phyloP scores from a whole-genome alignment of 1,284 basidiomycete genomes.

The Ceratobasidium sp. region DNA sequence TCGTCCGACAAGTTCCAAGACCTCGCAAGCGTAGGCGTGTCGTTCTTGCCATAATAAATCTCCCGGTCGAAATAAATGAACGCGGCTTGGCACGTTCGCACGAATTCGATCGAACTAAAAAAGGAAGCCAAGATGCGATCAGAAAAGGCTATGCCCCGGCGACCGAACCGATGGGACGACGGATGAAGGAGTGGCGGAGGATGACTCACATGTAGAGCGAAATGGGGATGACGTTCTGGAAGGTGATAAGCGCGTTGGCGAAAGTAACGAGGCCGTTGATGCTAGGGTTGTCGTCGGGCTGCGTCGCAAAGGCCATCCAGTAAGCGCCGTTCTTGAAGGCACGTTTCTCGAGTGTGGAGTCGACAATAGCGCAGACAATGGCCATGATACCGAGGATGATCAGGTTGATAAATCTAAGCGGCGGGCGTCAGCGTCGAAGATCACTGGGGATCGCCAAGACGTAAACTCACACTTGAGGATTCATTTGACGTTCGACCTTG shows the following conservation, averaged over 20 bases:
- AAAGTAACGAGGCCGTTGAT: conserved; percentile 93
- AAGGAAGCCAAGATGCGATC: neutral
- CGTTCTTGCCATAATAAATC: conserved; percentile 93
- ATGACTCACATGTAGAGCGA: conserved; percentile 86
- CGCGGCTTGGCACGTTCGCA: conserved; percentile 97
- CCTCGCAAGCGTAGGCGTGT: conserved; percentile 87
- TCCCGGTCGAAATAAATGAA: conserved; percentile 98
- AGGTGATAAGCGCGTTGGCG: conserved; percentile 86
- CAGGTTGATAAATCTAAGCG: conserved; percentile 97
- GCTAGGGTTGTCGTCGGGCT: conserved; percentile 82
- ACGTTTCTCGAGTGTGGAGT: conserved; percentile 80
- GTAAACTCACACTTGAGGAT: conserved; percentile 98
- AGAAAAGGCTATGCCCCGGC: no score
- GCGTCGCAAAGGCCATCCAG: conserved; percentile 82
- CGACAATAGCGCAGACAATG: conserved; percentile 76
- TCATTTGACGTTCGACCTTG: conserved; percentile 99
- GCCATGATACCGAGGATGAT: conserved; percentile 85
- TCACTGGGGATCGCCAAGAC: no score
- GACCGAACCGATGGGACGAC: no score
- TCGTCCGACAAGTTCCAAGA: conserved; percentile 99
- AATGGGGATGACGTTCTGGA: conserved; percentile 98
- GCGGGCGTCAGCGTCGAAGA: no score
- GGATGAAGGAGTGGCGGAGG: no score
- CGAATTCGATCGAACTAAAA: conserved; percentile 93
- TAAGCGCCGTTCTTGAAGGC: conserved; percentile 80